These are phyloP conservation scores for Pichia sp. DNA, from an alignment of 1,139 yeast species.

Conservation along the genomic window DNA sequence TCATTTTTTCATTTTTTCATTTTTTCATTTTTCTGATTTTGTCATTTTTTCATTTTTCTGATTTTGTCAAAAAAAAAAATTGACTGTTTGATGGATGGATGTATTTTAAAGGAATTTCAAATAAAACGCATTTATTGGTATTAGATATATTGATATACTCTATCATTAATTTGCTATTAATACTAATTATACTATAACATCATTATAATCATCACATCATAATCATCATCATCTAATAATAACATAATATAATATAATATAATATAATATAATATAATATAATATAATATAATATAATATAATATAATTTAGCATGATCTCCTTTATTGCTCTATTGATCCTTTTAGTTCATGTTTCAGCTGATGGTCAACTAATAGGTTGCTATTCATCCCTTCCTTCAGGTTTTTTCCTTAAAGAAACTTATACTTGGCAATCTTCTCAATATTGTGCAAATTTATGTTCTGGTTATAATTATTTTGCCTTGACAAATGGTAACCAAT, in stretches of 20 bases:
- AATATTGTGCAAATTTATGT: conserved; percentile 44
- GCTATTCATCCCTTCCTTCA: conserved; percentile 34
- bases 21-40: too few species aligned
- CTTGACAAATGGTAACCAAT: conserved; percentile 45
- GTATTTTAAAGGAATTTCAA: too few species aligned
- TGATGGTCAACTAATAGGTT: conserved; percentile 24
- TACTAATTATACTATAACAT: too few species aligned
- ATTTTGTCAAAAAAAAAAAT: too few species aligned
- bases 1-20: too few species aligned
- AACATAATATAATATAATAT: not conserved
- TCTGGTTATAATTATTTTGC: conserved; percentile 53
- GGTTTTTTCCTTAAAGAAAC: conserved; percentile 34
- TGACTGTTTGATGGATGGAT: too few species aligned
- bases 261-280: not conserved
- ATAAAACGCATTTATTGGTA: too few species aligned
- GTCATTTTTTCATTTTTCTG: too few species aligned
- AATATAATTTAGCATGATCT: not conserved
- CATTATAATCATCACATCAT: too few species aligned
- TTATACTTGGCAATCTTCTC: conserved; percentile 44
- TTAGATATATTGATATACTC: too few species aligned
- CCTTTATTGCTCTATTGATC: not conserved
- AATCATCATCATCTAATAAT: too few species aligned
- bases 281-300: not conserved
- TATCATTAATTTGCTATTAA: too few species aligned
- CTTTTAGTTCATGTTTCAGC: not conserved